Percentiles rank a stretch among this genome's conserved stretches.
Evolutionary conservation across 83 land plant species (phyloP).

Genomic region (Diphasiastrum complanatum): DNA sequence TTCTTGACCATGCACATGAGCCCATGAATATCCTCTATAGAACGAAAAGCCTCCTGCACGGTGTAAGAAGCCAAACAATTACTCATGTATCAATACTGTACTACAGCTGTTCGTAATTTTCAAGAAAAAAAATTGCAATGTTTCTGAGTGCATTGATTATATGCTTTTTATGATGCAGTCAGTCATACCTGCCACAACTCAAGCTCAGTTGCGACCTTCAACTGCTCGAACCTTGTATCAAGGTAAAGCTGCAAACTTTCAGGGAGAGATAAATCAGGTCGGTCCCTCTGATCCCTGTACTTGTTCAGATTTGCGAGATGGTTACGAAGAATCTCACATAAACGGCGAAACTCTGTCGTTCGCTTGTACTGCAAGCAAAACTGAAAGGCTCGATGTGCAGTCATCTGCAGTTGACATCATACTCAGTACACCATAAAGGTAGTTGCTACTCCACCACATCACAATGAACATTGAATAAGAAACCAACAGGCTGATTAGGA

Average conservation of each 20-base stretch:
- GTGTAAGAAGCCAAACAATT: no score
- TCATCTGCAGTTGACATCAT: slow-evolving; percentile 50
- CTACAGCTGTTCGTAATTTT: no score
- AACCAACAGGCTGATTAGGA: no score
- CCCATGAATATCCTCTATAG: slow-evolving; percentile 92
- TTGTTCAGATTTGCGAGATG: slow-evolving; percentile 80
- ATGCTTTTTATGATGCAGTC: no score
- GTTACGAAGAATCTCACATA: slow-evolving; percentile 88
- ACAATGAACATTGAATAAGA: no score
- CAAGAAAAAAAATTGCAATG: no score
- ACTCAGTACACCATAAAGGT: no score
- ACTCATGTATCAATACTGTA: no score
- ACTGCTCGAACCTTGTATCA: slow-evolving; percentile 88
- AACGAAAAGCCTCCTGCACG: slow-evolving; percentile 92
- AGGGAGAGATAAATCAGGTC: slow-evolving; percentile 81
- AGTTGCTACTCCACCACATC: no score
- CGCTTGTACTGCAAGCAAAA: slow-evolving; percentile 94
- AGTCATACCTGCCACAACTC: slow-evolving; percentile 86
- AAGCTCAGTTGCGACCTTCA: slow-evolving; percentile 89
- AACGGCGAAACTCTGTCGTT: slow-evolving; percentile 83
- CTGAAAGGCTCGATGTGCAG: slow-evolving; percentile 91
- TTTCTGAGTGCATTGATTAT: no score
- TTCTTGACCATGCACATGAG: slow-evolving; percentile 92
- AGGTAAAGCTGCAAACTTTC: slow-evolving; percentile 85
- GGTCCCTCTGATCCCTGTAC: slow-evolving; percentile 86